Base-by-base conservation (phyloP, 768 basidiomycete species). In the Panaeolus cyanescens region DNA sequence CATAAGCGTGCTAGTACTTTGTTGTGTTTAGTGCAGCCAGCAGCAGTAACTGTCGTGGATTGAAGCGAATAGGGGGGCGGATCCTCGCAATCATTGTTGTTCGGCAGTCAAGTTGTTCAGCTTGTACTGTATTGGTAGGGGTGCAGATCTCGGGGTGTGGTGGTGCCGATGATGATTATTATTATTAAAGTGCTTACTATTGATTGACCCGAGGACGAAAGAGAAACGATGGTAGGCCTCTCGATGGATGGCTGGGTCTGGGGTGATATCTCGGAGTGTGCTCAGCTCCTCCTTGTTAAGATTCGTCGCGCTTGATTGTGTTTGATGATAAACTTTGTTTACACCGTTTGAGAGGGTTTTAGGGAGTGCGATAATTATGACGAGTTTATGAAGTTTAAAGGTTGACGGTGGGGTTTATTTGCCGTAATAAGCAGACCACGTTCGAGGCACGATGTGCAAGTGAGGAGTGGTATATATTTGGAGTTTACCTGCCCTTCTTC, bases 361-460 rank as follows among this genome's bases (percentile, higher is more conserved):
- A 42, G 22, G 40, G 40, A 20, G 20, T 20, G 40, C 20, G 20
- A 40, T 40, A 40, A 50, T 50, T 30, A 50, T 50, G 45, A 50
- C 45, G 45, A 50, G 6, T 20, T 50, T 50, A 50, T 50, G 45
- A 50, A 50, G 45, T 13, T n/a, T 28, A 50, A 28, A 50, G 45
- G 6, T 28, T 50, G 8, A 4, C 3, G 10, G 45, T 50, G 45
- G 45, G 45, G 45, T 50, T 28, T 22, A 25, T 28, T 50, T 50
- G 45, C 45, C 45, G 45, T 50, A 50, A 50, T 50, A 50, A 50
- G 45, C 45, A 50, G 25, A n/a, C 45, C 45, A 50, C 45, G 45
- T 50, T 50, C 45, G 45, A 50, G 45, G 25, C 45, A 50, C 45
- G 45, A 50, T 50, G 45, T 28, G 22, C 25, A 4, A 9, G 25